Evolutionary conservation across 805 yeast genomes (phyloP).

Genomic region (Babjeviella inositovora): DNA sequence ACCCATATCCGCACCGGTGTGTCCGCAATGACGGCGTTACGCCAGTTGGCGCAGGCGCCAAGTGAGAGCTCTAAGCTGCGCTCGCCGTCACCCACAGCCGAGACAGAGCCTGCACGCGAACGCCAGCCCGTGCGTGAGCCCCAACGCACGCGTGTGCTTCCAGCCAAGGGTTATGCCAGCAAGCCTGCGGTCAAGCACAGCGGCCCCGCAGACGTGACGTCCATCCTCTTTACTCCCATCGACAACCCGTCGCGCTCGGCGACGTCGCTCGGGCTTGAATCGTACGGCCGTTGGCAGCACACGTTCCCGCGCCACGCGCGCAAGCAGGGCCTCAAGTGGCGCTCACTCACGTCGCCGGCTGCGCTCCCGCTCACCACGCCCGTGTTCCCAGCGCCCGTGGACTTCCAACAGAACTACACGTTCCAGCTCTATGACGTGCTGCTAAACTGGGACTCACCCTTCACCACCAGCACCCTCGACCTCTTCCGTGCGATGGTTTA

Average conservation of each 20-base stretch:
- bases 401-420: conserved; percentile 57
- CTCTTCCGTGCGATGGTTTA: conserved; percentile 80
- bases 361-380: conserved; percentile 74
- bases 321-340: conserved; percentile 72
- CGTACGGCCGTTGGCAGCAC: conserved; percentile 83
- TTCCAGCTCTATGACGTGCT: conserved; percentile 75
- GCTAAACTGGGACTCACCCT: conserved; percentile 36
- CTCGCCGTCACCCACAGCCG: too few species aligned
- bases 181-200: too few species aligned
- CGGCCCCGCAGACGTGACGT: too few species aligned
- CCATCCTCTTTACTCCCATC: too few species aligned
- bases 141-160: too few species aligned
- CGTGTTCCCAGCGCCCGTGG: conserved; percentile 55
- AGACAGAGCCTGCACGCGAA: too few species aligned
- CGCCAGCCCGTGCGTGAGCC: too few species aligned
- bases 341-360: conserved; percentile 86
- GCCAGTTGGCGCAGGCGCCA: too few species aligned
- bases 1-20: too few species aligned
- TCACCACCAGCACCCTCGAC: conserved; percentile 35
- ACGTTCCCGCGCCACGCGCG: conserved; percentile 66
- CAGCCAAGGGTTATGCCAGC: too few species aligned
- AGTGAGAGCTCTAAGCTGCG: too few species aligned
- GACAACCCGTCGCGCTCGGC: conserved; percentile 62
- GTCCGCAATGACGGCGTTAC: too few species aligned
- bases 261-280: conserved; percentile 35